These are phyloP conservation scores for Malus fusca DNA, from an alignment of 306 rosid genomes.

Conservation along the genomic window DNA sequence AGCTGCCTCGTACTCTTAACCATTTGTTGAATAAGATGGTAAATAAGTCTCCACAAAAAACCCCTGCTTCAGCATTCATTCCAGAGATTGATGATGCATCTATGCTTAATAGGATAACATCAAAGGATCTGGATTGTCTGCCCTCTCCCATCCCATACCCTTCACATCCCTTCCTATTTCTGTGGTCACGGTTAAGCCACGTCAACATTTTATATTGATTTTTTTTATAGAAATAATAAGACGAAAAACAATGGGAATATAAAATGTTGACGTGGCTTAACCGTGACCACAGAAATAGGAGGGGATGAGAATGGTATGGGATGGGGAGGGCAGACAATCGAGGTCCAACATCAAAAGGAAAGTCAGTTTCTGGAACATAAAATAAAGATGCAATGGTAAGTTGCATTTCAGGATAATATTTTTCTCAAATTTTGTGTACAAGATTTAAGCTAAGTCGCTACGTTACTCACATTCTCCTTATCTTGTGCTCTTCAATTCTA, in stretches of 20 bases:
- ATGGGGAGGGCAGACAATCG: too few species aligned
- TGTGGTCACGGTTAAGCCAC: too few species aligned
- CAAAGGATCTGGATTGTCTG: too few species aligned
- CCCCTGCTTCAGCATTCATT: conserved; percentile 21
- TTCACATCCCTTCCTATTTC: too few species aligned
- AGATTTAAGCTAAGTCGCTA: background rate
- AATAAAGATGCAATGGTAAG: conserved; percentile 56
- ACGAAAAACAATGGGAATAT: too few species aligned
- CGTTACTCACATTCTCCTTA: background rate
- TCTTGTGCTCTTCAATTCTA: background rate
- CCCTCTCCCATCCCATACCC: too few species aligned
- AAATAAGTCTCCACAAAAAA: conserved; percentile 48
- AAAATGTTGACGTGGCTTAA: too few species aligned
- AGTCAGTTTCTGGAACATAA: conserved; percentile 41
- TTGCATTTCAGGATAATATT: background rate
- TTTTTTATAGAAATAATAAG: too few species aligned
- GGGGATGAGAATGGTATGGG: too few species aligned
- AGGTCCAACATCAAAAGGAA: conserved; percentile 56
- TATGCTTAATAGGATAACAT: conserved; percentile 48
- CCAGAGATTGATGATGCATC: conserved; percentile 57
- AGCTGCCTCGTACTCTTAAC: conserved; percentile 69
- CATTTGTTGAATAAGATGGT: conserved; percentile 62
- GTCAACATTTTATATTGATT: too few species aligned
- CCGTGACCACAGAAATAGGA: too few species aligned
- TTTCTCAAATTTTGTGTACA: background rate